Base-by-base conservation (phyloP, 2,329 filamentous ascomycete genomes). In the Sporothrix pseudoabietina region DNA sequence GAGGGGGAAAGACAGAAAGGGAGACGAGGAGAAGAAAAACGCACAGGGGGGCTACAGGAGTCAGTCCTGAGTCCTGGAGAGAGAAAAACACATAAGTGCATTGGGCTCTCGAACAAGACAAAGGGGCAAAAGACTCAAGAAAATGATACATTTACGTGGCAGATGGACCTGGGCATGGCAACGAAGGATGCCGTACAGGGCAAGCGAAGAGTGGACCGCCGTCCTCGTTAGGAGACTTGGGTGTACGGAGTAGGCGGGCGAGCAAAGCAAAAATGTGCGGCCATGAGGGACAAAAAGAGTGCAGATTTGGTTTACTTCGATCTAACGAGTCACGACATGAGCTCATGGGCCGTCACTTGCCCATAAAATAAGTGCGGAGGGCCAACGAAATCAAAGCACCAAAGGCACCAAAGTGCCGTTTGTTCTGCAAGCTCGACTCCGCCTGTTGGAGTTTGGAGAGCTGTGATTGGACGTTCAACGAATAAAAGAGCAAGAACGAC, bases 271-370 rank as follows among this genome's bases (percentile, higher is more conserved):
- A n/a, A 44, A 16, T 5, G 39, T n/a, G n/a, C 4, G 19, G 9
- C 14, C 55, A 59, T 22, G 26, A 19, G 30, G 16, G 16, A 16
- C 47, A 52, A 55, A 55, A 52, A 55, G 30, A 14, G 44, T 6
- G 44, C 26, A 5, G 10, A 16, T 16, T 12, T 10, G 41, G 8
- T 26, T 52, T 19, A n/a, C 52, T 39, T 39, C 32, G 59, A 63
- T 63, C 59, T 44, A 26, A 8, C 59, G 35, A 41, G 59, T 26
- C 59, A 26, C 22, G 41, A 69, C 66, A 69, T 69, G 66, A 69
- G 66, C 66, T 69, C 66, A 54, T 69, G 66, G 26, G 1, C 16
- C 47, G 47, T 69, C 66, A 69, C 47, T 68, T 68, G 63, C 26
- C 41, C 52, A 55, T 12, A 61, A 47, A 3, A 52, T n/a, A 19